A percentile compares a stretch with the other conserved stretches of the same genome.
phyloP scores from a whole-genome alignment of 2,329 filamentous ascomycete species.

The Stachybotrys elegans region DNA sequence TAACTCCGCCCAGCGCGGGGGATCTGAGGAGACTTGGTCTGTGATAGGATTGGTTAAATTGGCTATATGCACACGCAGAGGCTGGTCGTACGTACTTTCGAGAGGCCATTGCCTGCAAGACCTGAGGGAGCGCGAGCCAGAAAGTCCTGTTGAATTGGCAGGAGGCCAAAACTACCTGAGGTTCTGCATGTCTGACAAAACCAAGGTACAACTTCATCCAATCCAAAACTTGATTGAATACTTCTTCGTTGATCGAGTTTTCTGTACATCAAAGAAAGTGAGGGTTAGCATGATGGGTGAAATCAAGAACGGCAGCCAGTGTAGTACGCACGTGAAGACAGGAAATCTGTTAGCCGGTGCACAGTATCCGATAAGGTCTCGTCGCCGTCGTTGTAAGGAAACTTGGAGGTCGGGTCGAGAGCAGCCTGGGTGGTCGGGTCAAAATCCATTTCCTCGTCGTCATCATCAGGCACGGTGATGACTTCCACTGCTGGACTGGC shows the following conservation, averaged over 20 bases:
- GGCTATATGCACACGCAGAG: conserved; percentile 2
- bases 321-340: conserved; percentile 22
- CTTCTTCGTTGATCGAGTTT: conserved; percentile 40
- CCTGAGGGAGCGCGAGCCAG: conserved; percentile 47
- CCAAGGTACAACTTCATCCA: conserved; percentile 48
- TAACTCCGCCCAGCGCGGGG: conserved; percentile 22
- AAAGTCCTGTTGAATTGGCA: conserved; percentile 40
- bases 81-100: conserved; percentile 32
- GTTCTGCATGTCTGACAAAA: conserved; percentile 29
- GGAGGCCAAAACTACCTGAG: conserved; percentile 33
- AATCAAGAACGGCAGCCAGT: neutral
- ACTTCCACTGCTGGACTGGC: conserved; percentile 40
- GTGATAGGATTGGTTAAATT: conserved; percentile 3
- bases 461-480: conserved; percentile 32
- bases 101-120: conserved; percentile 30
- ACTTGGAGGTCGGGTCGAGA: conserved; percentile 38
- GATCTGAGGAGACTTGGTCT: conserved; percentile 20
- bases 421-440: conserved; percentile 17
- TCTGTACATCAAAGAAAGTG: too few relatives aligned
- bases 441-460: conserved; percentile 19
- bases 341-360: conserved; percentile 31
- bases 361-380: conserved; percentile 25
- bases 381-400: conserved; percentile 38
- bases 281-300: too few relatives aligned
- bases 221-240: conserved; percentile 36